Conservation (phyloP, 345 rosid species). For the Salix udensis region DNA sequence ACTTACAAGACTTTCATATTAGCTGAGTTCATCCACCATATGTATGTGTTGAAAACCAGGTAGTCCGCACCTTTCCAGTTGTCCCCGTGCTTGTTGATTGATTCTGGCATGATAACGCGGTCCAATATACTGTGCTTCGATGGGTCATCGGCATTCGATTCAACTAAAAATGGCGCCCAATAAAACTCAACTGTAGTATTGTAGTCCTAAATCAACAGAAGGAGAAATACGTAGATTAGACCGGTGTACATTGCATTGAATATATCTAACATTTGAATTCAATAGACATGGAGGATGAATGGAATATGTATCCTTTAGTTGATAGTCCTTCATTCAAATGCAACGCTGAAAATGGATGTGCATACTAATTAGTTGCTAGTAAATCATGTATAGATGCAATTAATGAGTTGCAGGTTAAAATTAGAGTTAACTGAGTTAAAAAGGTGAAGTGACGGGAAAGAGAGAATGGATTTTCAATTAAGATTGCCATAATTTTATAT, state of each 20-base stretch:
- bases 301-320: background rate
- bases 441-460: background rate
- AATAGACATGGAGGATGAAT: background rate
- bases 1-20: conserved; percentile 56
- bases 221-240: background rate
- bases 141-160: conserved; percentile 61
- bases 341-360: background rate
- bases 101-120: conserved; percentile 41
- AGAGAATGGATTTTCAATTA: too few relatives aligned
- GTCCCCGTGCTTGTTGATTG: conserved; percentile 54
- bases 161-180: conserved; percentile 69
- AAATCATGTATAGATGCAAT: background rate
- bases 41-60: conserved; percentile 57
- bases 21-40: conserved; percentile 59
- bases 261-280: background rate
- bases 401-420: background rate
- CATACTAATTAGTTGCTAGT: background rate
- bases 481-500: background rate
- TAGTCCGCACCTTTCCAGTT: conserved; percentile 51
- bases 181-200: conserved; percentile 54
- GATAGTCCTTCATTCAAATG: background rate
- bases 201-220: conserved; percentile 41
- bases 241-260: background rate
- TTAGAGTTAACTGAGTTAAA: background rate
- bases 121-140: conserved; percentile 43